A percentile compares a stretch with the other conserved stretches of the same genome.
Conservation (phyloP, 352 stramenopile species). For the Phytophthora hybrid region DNA sequence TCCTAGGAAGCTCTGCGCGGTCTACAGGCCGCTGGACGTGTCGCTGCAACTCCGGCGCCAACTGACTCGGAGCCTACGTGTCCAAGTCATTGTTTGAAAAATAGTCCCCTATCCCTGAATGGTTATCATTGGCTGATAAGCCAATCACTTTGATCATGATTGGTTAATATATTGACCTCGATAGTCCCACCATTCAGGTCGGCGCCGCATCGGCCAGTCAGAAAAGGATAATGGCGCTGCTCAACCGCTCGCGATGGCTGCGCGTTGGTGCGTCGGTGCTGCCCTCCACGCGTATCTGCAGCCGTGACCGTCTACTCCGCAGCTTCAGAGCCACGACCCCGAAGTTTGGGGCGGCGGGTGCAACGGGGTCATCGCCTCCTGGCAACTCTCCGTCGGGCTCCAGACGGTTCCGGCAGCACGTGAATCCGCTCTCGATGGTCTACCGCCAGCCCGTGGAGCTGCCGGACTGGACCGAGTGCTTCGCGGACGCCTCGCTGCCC, state of each 20-base stretch:
- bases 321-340: slow-evolving; percentile 11
- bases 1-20: neutral
- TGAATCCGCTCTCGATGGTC: slow-evolving; percentile 78
- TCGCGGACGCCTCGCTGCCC: slow-evolving; percentile 54
- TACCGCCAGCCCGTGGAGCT: slow-evolving; percentile 72
- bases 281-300: neutral
- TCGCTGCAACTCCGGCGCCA: slow-evolving; percentile 11
- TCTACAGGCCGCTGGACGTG: slow-evolving; percentile 6
- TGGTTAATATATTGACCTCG: neutral
- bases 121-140: too few species aligned
- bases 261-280: neutral
- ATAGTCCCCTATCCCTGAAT: too few species aligned
- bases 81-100: slow-evolving; percentile 1
- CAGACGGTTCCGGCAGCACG: slow-evolving; percentile 84
- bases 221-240: neutral
- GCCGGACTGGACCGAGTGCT: slow-evolving; percentile 65
- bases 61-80: slow-evolving; percentile 37
- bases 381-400: slow-evolving; percentile 32
- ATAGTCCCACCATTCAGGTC: neutral
- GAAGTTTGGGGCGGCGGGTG: slow-evolving; percentile 3
- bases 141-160: neutral
- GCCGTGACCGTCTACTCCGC: slow-evolving; percentile 8
- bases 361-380: neutral
- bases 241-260: slow-evolving; percentile 3
- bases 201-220: neutral